These are phyloP conservation scores for Fusarium sp. DNA, from an alignment of 2,329 filamentous ascomycete genomes.

Conservation along the genomic window DNA sequence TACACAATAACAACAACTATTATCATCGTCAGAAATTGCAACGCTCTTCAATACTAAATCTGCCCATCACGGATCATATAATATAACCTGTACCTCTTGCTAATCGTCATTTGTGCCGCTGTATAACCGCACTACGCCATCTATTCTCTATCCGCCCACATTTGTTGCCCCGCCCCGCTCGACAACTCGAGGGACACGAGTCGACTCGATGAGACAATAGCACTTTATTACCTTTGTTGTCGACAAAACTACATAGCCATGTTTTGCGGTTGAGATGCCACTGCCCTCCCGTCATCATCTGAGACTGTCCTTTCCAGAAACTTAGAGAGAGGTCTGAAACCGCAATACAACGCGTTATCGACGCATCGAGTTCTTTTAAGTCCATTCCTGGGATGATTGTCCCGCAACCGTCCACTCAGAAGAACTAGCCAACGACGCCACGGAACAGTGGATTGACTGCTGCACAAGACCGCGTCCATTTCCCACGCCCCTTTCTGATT, in stretches of 20 bases:
- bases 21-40: neutral
- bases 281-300: neutral
- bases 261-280: neutral
- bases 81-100: neutral
- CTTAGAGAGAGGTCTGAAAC: neutral
- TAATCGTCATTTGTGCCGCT: constrained; percentile 1
- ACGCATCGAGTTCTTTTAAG: constrained; percentile 18
- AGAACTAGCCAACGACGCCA: constrained; percentile 34
- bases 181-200: constrained; percentile 17
- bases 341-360: constrained; percentile 1
- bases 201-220: constrained; percentile 20
- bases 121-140: constrained; percentile 19
- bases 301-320: neutral
- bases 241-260: neutral
- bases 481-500: constrained; percentile 29
- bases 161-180: constrained; percentile 29
- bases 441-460: constrained; percentile 25
- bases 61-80: neutral
- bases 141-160: constrained; percentile 3
- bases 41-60: neutral
- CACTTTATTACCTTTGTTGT: constrained; percentile 13
- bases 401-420: constrained; percentile 38
- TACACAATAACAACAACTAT: neutral
- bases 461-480: constrained; percentile 23
- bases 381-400: constrained; percentile 30